A percentile compares a stretch with the other conserved stretches of the same genome.
These are phyloP conservation scores for Ustilago trichophora DNA, from an alignment of 1,284 basidiomycete genomes.

Conservation along the genomic window DNA sequence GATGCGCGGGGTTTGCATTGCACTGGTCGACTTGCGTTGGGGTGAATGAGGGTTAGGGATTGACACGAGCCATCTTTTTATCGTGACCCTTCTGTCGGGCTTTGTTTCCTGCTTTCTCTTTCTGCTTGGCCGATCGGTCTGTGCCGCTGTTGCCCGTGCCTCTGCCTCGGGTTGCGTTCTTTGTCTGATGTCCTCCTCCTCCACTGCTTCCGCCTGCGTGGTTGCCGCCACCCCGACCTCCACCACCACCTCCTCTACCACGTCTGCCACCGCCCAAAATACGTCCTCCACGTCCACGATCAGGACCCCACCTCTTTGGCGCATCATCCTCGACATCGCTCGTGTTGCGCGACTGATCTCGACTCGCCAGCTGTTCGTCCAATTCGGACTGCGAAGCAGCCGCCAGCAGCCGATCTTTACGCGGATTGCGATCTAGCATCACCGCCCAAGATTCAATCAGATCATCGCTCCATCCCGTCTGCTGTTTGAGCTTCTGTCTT, in stretches of 20 bases:
- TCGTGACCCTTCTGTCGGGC: conserved; percentile 37
- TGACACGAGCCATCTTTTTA: conserved; percentile 44
- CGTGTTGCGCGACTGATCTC: conserved; percentile 1
- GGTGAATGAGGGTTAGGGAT: background rate
- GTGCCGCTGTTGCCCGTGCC: conserved; percentile 39
- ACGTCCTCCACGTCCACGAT: conserved; percentile 45
- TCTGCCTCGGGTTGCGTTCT: conserved; percentile 27
- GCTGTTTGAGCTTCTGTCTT: conserved; percentile 14
- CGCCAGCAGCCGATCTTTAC: conserved; percentile 45
- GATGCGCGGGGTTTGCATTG: no score
- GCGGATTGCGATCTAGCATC: conserved; percentile 54
- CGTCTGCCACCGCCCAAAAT: conserved; percentile 36
- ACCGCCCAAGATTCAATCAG: conserved; percentile 57
- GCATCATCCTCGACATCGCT: conserved; percentile 7
- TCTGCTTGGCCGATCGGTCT: conserved; percentile 38
- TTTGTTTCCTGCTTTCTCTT: conserved; percentile 50
- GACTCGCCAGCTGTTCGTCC: conserved; percentile 12
- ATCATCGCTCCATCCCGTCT: conserved; percentile 44
- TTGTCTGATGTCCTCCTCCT: conserved; percentile 7
- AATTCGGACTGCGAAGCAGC: conserved; percentile 36
- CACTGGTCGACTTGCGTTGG: no score
- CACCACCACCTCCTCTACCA: conserved; percentile 26
- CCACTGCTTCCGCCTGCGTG: conserved; percentile 1
- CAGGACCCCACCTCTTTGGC: conserved; percentile 30
- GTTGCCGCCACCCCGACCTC: conserved; percentile 6